Base-by-base conservation (phyloP, 768 basidiomycete species). In the Daedaleopsis nitida region DNA sequence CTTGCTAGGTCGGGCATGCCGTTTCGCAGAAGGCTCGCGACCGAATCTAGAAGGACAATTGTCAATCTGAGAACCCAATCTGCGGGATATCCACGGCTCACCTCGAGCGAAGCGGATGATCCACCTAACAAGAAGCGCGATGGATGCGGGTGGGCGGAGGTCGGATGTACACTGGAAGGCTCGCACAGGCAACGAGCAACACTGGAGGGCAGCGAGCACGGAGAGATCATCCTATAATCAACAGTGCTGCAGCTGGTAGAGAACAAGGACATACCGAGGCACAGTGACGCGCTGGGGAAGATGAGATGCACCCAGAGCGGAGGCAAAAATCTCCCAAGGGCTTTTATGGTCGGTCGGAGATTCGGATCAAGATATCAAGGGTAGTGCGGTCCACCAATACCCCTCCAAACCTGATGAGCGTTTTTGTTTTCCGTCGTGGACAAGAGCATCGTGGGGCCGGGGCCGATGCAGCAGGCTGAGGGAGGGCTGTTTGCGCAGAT, bases 121-220 rank as follows among this genome's bases (percentile, higher is more conserved):
- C 84, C 83, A 74, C 84, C 82, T 77, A 75, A 80, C 78, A 80
- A 80, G 80, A 88, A 87, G 84, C 87, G 86, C 85, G 87, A 87
- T 87, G 70, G 83, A 85, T 73, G 83, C 86, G 80, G 82, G 73
- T 76, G 80, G 77, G 79, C 76, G 77, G 73, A 76, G 78, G 76
- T 75, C 76, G 79, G 77, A 76, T 77, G 71, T 67, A 81, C 80
- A 80, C 73, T 80, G 78, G 76, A 71, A 84, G 82, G 82, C 65
- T 56, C 56, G 74, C 56, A 73, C 76, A 54, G 57, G 59, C 52
- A 52, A 56, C 49, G 39, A 51, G 49, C 51, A 51, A 50, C 51
- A 45, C 65, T 61, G 16, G 39, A 57, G 13, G 54, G 21, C 17
- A 58, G 35, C n/a, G 57, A 56, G 39, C 55, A 21, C 13, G 23